Conservation (phyloP, 1,284 basidiomycete genomes). For the Ganoderma meredithae region DNA sequence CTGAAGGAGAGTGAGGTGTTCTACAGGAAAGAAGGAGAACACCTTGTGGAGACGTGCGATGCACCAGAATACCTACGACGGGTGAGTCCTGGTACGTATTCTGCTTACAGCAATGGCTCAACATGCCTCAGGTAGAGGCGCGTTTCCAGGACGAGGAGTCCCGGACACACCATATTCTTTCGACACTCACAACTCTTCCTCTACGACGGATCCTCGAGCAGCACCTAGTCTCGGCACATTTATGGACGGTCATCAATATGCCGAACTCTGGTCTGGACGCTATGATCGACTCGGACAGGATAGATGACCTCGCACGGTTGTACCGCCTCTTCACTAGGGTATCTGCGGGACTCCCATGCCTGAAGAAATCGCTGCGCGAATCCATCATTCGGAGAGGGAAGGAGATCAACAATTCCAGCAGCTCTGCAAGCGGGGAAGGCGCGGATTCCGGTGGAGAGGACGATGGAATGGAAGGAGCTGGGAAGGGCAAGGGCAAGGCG, state of each 20-base stretch:
- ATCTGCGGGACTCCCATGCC: constrained; percentile 66
- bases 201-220: constrained; percentile 83
- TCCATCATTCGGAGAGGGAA: constrained; percentile 83
- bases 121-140: constrained; percentile 71
- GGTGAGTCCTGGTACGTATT: constrained; percentile 53
- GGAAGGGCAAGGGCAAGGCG: constrained; percentile 64
- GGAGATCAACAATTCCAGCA: constrained; percentile 71
- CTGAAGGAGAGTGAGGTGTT: constrained; percentile 82
- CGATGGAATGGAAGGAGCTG: constrained; percentile 51
- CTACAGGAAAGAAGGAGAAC: constrained; percentile 81
- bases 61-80: constrained; percentile 84
- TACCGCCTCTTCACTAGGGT: constrained; percentile 85
- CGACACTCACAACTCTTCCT: constrained; percentile 73
- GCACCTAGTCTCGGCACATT: constrained; percentile 81
- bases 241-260: constrained; percentile 80
- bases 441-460: constrained; percentile 45
- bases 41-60: constrained; percentile 78
- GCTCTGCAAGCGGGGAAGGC: constrained; percentile 46
- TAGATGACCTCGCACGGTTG: constrained; percentile 82
- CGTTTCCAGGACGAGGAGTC: constrained; percentile 88
- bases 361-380: constrained; percentile 78
- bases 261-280: constrained; percentile 86
- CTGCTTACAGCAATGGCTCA: background rate
- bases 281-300: constrained; percentile 88
- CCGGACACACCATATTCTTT: constrained; percentile 91